These are phyloP conservation scores for Selenicereus undatus DNA, from an alignment of 148 eudicot genomes.

Conservation along the genomic window DNA sequence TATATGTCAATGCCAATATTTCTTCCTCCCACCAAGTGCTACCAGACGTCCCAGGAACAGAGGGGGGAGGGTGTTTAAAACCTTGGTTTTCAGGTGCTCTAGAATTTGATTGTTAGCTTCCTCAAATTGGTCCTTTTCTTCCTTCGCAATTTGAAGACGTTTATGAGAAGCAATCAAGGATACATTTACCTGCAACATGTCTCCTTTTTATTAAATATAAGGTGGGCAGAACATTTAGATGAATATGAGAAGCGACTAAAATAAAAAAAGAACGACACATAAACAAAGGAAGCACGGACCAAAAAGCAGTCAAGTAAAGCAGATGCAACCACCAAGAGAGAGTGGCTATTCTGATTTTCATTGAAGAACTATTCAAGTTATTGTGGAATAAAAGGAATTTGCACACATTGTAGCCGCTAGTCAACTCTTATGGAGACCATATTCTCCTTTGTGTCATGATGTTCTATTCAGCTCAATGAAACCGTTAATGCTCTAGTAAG, in stretches of 20 bases:
- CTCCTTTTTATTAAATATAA: background rate
- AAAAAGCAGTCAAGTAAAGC: background rate
- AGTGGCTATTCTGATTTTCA: too few species aligned
- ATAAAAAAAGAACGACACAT: background rate
- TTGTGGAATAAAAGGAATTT: too few species aligned
- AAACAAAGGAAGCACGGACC: background rate
- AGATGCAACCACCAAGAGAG: background rate
- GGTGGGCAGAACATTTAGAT: background rate
- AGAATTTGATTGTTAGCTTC: conserved; percentile 69
- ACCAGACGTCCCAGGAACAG: background rate
- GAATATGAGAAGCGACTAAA: background rate
- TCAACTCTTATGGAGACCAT: too few species aligned
- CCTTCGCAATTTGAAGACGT: conserved; percentile 61
- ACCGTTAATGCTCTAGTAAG: too few species aligned
- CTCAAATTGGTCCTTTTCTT: conserved; percentile 69
- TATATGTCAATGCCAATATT: background rate
- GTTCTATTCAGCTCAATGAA: too few species aligned
- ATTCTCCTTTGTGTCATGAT: too few species aligned
- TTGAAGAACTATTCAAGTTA: too few species aligned
- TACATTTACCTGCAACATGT: conserved; percentile 51
- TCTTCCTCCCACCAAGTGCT: conserved; percentile 3
- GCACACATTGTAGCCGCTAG: too few species aligned
- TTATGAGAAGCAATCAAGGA: conserved; percentile 64
- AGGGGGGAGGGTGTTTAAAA: conserved; percentile 15
- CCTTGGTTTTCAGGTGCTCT: conserved; percentile 82